Evolutionary conservation across 805 yeast genomes (phyloP), one percentile per base, ranked within the genome.

Genomic region (Suhomyces emberorum): DNA sequence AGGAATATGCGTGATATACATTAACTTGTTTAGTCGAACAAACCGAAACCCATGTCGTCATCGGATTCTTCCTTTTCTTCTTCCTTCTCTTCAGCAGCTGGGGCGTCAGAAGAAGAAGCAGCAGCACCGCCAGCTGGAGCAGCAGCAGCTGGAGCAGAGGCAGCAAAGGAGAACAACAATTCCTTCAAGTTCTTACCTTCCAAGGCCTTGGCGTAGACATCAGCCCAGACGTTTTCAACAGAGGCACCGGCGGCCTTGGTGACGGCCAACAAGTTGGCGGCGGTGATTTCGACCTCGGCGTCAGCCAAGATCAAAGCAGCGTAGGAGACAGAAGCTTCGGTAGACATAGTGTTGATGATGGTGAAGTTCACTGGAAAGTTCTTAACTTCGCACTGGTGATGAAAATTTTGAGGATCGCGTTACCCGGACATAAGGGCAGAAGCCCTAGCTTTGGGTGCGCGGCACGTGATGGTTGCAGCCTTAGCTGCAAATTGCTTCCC

Each of bases 281-380:
- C 44, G 52, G 95, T 78, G 81, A 93, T 79, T 72, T 89, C 96
- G 64, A 88, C 75, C 63, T 88, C 96, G 63, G 97, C 87, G 68
- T 91, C 98, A 55, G 97, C 96, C 72, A 91, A 80, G 76, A 91
- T 88, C 72, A 91, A 82, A 65, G 98, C 96, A 70, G 98, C 98
- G 85, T 88, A 88, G 59, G 96, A 85, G 66, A 88, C 87, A 66
- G 91, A 81, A 63, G 95, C 79, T 79, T 88, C 95, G 61, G 77
- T 63, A 70, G 95, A 84, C 95, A 87, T 87, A 69, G 32, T 28
- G 26, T 5, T 23, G 26, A 23, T 9, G 12, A 7, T 9, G 7
- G 26, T 23, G n/a, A n/a, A 23, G 6, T 14, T 23, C 12, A 5
- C 26, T 23, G 26, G 26, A 20, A 20, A 20, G 22, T 23, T 23